Conservation (phyloP, 495 filamentous ascomycete genomes). For the Trichoderma virens region DNA sequence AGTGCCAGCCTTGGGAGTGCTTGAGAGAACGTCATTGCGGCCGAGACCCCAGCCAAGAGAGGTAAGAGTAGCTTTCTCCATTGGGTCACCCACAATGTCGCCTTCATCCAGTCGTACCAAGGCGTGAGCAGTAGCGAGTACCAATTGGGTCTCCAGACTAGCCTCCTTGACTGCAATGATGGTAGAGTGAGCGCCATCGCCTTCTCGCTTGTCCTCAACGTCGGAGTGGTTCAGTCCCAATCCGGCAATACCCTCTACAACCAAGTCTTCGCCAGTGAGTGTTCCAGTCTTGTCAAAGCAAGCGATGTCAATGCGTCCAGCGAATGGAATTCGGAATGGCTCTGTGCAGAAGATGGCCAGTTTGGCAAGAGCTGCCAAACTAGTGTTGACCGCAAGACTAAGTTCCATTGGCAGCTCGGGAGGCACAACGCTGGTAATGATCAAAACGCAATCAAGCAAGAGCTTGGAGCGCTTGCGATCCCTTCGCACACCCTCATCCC, state of each 20-base stretch:
- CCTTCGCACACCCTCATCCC: conserved; percentile 86
- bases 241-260: conserved; percentile 95
- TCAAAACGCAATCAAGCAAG: conserved; percentile 92
- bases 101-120: conserved; percentile 94
- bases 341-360: conserved; percentile 98
- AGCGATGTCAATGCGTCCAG: conserved; percentile 89
- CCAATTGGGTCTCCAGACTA: conserved; percentile 76
- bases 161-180: conserved; percentile 57
- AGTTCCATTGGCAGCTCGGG: conserved; percentile 98
- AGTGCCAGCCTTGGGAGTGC: conserved; percentile 22
- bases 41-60: conserved; percentile 89
- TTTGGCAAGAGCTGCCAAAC: conserved; percentile 86
- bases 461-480: conserved; percentile 97
- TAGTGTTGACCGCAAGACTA: conserved; percentile 96
- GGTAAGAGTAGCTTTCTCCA: conserved; percentile 92
- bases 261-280: conserved; percentile 90
- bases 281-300: conserved; percentile 99
- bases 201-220: conserved; percentile 59
- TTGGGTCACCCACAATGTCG: conserved; percentile 94
- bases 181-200: conserved; percentile 71
- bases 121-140: conserved; percentile 91
- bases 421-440: conserved; percentile 94
- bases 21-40: conserved; percentile 71
- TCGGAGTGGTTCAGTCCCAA: conserved; percentile 65
- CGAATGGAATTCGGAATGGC: conserved; percentile 97